Percentiles rank a stretch among this genome's conserved stretches.
These are phyloP conservation scores for Lachancea thermotolerans DNA, from an alignment of 805 yeast genomes.

Conservation along the genomic window DNA sequence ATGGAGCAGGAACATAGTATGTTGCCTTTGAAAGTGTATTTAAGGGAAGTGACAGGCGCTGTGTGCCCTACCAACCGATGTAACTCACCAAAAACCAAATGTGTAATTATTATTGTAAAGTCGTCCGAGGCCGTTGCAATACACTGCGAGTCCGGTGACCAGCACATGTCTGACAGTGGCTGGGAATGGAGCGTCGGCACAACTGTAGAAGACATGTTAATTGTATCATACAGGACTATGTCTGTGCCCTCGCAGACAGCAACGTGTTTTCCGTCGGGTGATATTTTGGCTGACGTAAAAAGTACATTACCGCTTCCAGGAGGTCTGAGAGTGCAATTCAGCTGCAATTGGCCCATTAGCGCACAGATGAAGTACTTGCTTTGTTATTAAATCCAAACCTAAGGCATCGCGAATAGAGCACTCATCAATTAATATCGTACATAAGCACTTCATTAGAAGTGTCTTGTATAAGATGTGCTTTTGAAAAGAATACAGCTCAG, in stretches of 20 bases:
- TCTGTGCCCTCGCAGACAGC: slow-evolving; percentile 59
- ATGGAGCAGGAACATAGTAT: slow-evolving; percentile 74
- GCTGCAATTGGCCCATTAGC: slow-evolving; percentile 3
- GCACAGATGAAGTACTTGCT: too few species aligned
- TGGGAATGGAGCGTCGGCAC: slow-evolving; percentile 35
- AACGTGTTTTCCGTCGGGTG: slow-evolving; percentile 51
- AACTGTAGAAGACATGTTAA: slow-evolving; percentile 28
- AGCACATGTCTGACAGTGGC: slow-evolving; percentile 70
- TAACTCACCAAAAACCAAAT: slow-evolving; percentile 39
- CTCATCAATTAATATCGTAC: too few species aligned
- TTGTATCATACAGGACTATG: slow-evolving; percentile 50
- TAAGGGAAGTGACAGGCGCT: slow-evolving; percentile 68
- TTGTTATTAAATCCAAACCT: too few species aligned
- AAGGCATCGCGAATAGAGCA: too few species aligned
- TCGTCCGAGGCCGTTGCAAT: slow-evolving; percentile 88
- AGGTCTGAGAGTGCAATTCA: neutral
- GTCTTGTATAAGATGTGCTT: too few species aligned
- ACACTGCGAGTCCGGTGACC: slow-evolving; percentile 67
- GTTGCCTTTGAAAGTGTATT: slow-evolving; percentile 69
- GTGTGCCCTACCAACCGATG: slow-evolving; percentile 67
- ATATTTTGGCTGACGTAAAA: slow-evolving; percentile 47
- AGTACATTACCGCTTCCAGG: neutral
- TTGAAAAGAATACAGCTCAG: too few species aligned
- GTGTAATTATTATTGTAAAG: slow-evolving; percentile 69
- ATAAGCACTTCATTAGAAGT: too few species aligned